Evolutionary conservation across 352 stramenopile species (phyloP), one percentile per base, ranked within the genome.

Genomic region (Plasmopara muralis): DNA sequence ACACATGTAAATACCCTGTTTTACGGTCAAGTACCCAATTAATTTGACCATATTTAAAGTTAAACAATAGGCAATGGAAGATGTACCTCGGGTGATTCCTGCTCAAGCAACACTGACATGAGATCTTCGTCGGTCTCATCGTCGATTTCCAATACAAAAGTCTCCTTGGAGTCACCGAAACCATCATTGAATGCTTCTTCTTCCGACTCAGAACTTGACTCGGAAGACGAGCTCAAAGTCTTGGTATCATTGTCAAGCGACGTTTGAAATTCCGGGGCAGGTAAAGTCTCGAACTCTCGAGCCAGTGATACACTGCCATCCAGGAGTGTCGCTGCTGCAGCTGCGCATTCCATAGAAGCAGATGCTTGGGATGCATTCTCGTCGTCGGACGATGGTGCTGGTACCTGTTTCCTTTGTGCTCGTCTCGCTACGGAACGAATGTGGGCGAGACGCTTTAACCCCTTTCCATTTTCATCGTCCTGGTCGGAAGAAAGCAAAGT

Each of bases 91-190:
- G 84, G 80, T 5, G 93, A 57, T 43, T 89, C 79, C 45, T 95
- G 83, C 54, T 96, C 85, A 6, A 96, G 69, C 6, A 97, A 50
- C 3, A 94, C 87, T 4, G 88, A 93, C 85, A 96, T 93, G 5
- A 94, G 57, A 50, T 97, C 87, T 76, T 96, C 88, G 47, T 96
- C 87, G 0, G 86, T 95, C 66, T 96, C 88, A 52, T 97, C 88
- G 47, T 97, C 88, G 34, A 97, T 93, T 50, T 96, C 85, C 18
- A 95, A 59, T 5, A 96, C 83, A 60, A 95, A 96, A 13, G 85
- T 90, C 35, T 90, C 67, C 45, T 89, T 89, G 13, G 77, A 87
- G 55, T 93, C 83, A 41, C 83, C 89, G 47, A 84, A 86, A 2
- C 76, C 76, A 47, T 93, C 79, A 0, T 77, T 62, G 18, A 89